Conservation (phyloP, 2,329 filamentous ascomycete genomes). For the Monosporascus sp. region DNA sequence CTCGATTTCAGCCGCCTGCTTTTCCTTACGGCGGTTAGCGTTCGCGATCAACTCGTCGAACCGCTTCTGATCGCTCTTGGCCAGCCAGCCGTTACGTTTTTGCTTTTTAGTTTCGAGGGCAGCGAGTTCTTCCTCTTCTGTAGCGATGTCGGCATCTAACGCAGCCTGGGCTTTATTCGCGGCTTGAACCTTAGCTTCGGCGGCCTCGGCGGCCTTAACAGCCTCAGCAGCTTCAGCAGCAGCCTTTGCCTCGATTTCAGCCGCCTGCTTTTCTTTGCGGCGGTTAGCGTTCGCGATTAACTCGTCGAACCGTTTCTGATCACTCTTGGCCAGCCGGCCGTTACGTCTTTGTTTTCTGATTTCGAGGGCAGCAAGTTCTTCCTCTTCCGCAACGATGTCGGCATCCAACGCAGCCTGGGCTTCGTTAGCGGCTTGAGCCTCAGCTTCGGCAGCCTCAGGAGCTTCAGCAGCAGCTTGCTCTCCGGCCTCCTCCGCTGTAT, state of each 20-base stretch:
- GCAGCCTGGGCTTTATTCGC: constrained; percentile 3
- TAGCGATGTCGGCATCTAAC: not conserved
- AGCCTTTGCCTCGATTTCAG: constrained; percentile 31
- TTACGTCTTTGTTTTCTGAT: constrained; percentile 45
- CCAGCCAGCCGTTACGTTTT: constrained; percentile 39
- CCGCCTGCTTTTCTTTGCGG: constrained; percentile 24
- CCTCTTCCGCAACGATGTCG: constrained; percentile 4
- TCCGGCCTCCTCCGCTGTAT: constrained; percentile 22
- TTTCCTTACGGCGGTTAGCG: constrained; percentile 24
- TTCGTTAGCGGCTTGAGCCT: constrained; percentile 7
- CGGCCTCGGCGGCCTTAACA: constrained; percentile 7
- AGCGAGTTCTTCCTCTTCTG: constrained; percentile 27
- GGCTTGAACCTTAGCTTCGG: constrained; percentile 10
- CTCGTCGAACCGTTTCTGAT: constrained; percentile 37
- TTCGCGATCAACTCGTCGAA: constrained; percentile 31
- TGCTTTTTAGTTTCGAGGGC: constrained; percentile 42
- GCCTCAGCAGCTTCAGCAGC: constrained; percentile 7
- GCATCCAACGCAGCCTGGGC: constrained; percentile 1
- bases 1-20: constrained; percentile 32
- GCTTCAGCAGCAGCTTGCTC: constrained; percentile 6
- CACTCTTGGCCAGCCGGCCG: constrained; percentile 37
- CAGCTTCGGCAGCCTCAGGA: constrained; percentile 8
- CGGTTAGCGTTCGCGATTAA: constrained; percentile 31
- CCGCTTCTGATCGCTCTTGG: constrained; percentile 41
- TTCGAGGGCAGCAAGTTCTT: constrained; percentile 34